Percentiles rank a stretch among this genome's conserved stretches.
Conservation (phyloP, 1,284 basidiomycete species). For the Boletus semigastroideus region DNA sequence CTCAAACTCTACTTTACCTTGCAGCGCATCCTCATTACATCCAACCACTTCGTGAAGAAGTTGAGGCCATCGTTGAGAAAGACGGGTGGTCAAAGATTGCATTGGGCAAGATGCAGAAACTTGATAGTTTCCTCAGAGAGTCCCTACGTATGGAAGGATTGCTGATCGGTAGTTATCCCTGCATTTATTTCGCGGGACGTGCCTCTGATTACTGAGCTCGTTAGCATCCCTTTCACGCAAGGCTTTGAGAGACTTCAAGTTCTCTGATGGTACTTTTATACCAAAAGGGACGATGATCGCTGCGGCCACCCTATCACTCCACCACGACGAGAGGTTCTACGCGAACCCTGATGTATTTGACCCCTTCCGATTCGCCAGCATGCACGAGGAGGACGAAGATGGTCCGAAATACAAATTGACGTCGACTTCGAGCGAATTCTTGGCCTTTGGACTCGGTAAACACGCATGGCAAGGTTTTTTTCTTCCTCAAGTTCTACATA, state of each 20-base stretch:
- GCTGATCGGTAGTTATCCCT: neutral
- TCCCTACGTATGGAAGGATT: slow-evolving; percentile 35
- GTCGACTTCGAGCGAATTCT: neutral
- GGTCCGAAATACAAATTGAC: slow-evolving; percentile 16
- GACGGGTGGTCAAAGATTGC: slow-evolving; percentile 47
- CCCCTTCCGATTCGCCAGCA: slow-evolving; percentile 23
- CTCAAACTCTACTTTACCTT: slow-evolving; percentile 38
- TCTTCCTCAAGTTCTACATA: neutral
- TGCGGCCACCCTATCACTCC: slow-evolving; percentile 20
- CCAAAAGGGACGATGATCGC: slow-evolving; percentile 35
- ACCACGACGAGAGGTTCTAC: slow-evolving; percentile 29
- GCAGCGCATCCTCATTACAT: slow-evolving; percentile 40
- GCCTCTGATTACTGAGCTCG: neutral
- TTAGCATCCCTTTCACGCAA: slow-evolving; percentile 34
- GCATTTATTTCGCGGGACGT: neutral
- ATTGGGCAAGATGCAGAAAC: slow-evolving; percentile 40
- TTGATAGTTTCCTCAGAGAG: slow-evolving; percentile 51
- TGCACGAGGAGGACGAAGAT: slow-evolving; percentile 13
- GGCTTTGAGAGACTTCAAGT: slow-evolving; percentile 36
- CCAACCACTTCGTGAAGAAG: slow-evolving; percentile 44
- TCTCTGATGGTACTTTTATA: slow-evolving; percentile 41
- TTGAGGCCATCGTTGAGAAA: slow-evolving; percentile 34
- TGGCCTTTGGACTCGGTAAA: neutral
- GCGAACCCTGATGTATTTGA: slow-evolving; percentile 10
- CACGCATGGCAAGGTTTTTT: neutral